These are phyloP conservation scores for Withania somnifera DNA, from an alignment of 305 asterid species.

Conservation along the genomic window DNA sequence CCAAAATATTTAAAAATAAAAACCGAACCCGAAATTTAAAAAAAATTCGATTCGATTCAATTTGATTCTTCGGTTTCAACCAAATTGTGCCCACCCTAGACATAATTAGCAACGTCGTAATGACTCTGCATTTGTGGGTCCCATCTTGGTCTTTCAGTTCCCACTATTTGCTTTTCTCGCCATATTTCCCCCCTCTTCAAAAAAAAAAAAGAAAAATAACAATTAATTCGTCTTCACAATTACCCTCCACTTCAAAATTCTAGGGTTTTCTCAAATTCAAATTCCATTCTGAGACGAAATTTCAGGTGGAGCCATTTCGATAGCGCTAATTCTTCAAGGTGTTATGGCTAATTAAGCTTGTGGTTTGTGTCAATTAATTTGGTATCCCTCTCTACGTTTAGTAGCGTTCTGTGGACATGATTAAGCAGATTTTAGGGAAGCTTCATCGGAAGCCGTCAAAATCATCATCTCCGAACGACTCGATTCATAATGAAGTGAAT, in stretches of 20 bases:
- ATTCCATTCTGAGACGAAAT: background rate
- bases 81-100: too few species aligned
- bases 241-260: constrained; percentile 1
- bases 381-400: background rate
- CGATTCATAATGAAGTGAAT: constrained; percentile 8
- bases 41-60: too few species aligned
- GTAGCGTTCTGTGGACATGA: constrained; percentile 13
- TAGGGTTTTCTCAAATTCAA: constrained; percentile 4
- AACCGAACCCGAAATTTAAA: too few species aligned
- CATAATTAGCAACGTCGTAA: too few species aligned
- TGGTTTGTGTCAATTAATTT: background rate
- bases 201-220: background rate
- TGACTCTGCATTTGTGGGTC: background rate
- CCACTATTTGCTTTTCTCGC: background rate
- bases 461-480: constrained; percentile 11
- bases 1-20: too few species aligned
- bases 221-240: background rate
- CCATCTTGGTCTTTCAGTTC: too few species aligned
- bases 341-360: background rate
- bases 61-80: too few species aligned
- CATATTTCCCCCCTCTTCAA: background rate
- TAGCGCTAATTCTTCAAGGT: background rate
- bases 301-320: background rate
- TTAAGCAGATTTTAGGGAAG: constrained; percentile 30
- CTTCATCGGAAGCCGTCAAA: constrained; percentile 29